Evolutionary conservation across 495 filamentous ascomycete genomes (phyloP).

Genomic region (Daldinia grandis): DNA sequence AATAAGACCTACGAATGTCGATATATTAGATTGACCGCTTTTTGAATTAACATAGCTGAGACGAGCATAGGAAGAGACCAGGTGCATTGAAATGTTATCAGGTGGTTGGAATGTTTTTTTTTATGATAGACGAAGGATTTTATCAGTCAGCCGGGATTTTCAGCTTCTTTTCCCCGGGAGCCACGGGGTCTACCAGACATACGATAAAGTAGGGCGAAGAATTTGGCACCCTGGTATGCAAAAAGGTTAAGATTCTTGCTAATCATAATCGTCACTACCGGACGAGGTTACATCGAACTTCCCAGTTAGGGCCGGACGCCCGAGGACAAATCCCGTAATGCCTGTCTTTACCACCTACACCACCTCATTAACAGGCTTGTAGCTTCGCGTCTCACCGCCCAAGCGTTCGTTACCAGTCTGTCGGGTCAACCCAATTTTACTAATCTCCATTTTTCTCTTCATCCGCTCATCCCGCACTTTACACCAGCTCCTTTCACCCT

Average conservation of each 20-base stretch:
- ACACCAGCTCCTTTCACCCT: constrained; percentile 16
- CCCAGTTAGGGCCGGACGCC: constrained; percentile 28
- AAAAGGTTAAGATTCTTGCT: constrained; percentile 17
- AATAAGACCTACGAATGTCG: neutral
- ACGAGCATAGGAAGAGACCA: constrained; percentile 24
- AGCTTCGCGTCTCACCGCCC: constrained; percentile 32
- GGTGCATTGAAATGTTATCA: constrained; percentile 27
- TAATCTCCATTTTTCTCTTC: constrained; percentile 22
- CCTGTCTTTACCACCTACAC: constrained; percentile 12
- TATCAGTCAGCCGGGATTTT: constrained; percentile 23
- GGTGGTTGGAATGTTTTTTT: constrained; percentile 24
- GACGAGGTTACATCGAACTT: constrained; percentile 36
- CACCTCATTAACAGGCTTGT: constrained; percentile 17
- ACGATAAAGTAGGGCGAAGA: constrained; percentile 10
- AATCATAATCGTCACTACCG: constrained; percentile 35
- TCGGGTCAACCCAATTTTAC: constrained; percentile 35
- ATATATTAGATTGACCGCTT: constrained; percentile 29
- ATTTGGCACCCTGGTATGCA: neutral
- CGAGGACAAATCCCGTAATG: constrained; percentile 35
- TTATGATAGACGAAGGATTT: constrained; percentile 2
- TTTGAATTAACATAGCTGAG: constrained; percentile 9
- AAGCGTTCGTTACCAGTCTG: constrained; percentile 39
- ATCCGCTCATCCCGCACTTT: constrained; percentile 27
- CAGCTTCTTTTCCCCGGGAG: neutral
- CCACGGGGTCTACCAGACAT: constrained; percentile 7